Base-by-base conservation (phyloP, 495 filamentous ascomycete species). In the Thozetella sp. region DNA sequence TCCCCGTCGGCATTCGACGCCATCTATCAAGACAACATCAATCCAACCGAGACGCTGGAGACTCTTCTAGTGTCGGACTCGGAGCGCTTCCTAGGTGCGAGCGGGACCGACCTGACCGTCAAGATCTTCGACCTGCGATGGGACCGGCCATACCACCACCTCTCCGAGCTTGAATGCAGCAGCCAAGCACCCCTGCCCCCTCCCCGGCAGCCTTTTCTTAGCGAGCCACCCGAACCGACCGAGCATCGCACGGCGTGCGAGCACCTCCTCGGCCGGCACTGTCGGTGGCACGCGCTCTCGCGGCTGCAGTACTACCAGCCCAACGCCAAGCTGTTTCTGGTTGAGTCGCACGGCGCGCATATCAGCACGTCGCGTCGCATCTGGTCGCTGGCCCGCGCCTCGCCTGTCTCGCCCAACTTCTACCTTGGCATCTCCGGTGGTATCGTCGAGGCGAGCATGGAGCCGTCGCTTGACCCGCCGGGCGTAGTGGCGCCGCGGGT, bases 101-200 rank as follows among this genome's bases (percentile, higher is more conserved):
- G 70, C 3, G 74, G 74, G 53, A 72, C 67, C 25, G 63, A 69
- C 2, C 67, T 65, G 1, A 64, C 69, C 27, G 25, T 82, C 57
- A 79, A 80, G 54, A 60, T 82, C 1, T 82, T 80, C 52, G 79
- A 82, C 68, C 80, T 79, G 27, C 77, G 79, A 10, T 79, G 75
- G 74, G 59, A 72, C 0, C 76, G 73, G 58, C 48, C 59, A 2
- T 82, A 82, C 57, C 70, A 78, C 24, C 73, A 82, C 51, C 78
- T 75, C 12, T 64, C 71, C 1, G 71, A 67, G 4, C 66, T 82
- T 2, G 67, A 77, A 0, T 82, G 79, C 51, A 43, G 66, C 6
- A 62, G 37, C 22, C 43, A 54, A 0, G 23, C 15, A 0, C 79
- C 79, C 0, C 75, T 73, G 43, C 76, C 78, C 2, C 23, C 27